Conservation (phyloP, 1,284 basidiomycete species). For the Trametes sp. region DNA sequence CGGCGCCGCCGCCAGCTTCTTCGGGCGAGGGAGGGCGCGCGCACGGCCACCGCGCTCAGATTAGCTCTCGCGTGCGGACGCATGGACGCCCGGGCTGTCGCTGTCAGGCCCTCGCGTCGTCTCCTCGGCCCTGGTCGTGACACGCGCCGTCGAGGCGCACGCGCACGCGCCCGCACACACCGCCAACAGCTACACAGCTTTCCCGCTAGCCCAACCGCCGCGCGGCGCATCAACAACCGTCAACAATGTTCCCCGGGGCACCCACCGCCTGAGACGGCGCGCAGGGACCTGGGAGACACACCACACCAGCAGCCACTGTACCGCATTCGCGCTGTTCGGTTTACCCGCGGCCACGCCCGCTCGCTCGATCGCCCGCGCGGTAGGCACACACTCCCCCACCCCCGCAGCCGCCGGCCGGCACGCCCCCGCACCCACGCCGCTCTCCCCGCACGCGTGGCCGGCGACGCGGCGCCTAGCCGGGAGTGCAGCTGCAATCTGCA, state of each 20-base stretch:
- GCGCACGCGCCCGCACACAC: slow-evolving; percentile 7
- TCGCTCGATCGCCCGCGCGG: background rate
- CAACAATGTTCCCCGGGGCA: slow-evolving; percentile 8
- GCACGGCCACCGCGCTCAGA: slow-evolving; percentile 13
- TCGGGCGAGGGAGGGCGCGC: slow-evolving; percentile 15
- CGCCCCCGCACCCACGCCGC: slow-evolving; percentile 1
- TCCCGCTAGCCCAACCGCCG: slow-evolving; percentile 4
- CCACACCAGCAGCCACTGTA: too few relatives aligned
- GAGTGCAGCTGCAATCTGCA: background rate
- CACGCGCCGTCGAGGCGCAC: slow-evolving; percentile 2
- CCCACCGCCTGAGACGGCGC: too few relatives aligned
- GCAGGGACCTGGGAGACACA: too few relatives aligned
- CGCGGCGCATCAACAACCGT: slow-evolving; percentile 15
- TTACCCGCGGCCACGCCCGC: background rate
- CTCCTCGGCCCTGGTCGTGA: slow-evolving; percentile 1
- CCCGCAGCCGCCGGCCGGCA: slow-evolving; percentile 8
- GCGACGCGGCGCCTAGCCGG: background rate
- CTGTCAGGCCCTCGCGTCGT: background rate
- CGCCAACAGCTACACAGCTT: too few relatives aligned
- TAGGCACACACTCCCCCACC: background rate
- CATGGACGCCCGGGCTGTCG: background rate
- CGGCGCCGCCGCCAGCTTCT: slow-evolving; percentile 1
- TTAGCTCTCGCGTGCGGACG: slow-evolving; percentile 18
- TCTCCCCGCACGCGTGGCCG: slow-evolving; percentile 1
- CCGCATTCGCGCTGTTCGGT: background rate